Conservation (phyloP, 768 basidiomycete genomes). For the Gloeophyllum trabeum region DNA sequence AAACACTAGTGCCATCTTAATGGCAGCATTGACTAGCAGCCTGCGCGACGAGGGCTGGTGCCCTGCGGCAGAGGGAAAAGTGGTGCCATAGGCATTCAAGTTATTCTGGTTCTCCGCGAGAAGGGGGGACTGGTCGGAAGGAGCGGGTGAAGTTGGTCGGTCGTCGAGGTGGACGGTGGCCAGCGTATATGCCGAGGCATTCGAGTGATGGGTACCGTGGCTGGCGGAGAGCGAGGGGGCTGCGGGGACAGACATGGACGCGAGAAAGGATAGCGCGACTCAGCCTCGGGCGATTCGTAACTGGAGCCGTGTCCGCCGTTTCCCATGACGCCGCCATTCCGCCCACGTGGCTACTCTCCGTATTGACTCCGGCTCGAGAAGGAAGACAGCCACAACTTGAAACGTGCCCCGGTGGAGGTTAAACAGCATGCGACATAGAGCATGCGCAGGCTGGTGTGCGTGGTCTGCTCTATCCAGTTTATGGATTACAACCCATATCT, state of each 20-base stretch:
- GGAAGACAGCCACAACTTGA: too few relatives aligned
- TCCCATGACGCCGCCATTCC: too few relatives aligned
- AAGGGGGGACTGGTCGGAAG: constrained; percentile 23
- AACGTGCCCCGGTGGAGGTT: too few relatives aligned
- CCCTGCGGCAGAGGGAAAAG: constrained; percentile 16
- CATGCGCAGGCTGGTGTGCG: too few relatives aligned
- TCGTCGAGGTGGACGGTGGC: constrained; percentile 35
- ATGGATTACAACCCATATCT: too few relatives aligned
- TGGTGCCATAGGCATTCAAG: constrained; percentile 5
- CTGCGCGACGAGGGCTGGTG: constrained; percentile 31
- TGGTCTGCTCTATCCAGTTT: too few relatives aligned
- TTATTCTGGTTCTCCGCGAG: constrained; percentile 9
- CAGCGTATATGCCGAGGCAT: constrained; percentile 52
- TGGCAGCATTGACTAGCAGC: constrained; percentile 66
- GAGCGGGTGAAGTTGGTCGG: constrained; percentile 13
- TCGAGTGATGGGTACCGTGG: constrained; percentile 15
- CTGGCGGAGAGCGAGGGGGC: constrained; percentile 5
- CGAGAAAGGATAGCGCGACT: too few relatives aligned
- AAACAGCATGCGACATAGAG: too few relatives aligned
- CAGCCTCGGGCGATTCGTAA: too few relatives aligned
- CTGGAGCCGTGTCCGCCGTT: too few relatives aligned
- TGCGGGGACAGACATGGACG: constrained; percentile 8
- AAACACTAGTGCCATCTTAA: constrained; percentile 81
- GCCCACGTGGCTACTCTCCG: too few relatives aligned
- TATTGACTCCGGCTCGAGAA: too few relatives aligned